phyloP scores from a whole-genome alignment of 2,329 filamentous ascomycete species.

The Fusarium sp. region DNA sequence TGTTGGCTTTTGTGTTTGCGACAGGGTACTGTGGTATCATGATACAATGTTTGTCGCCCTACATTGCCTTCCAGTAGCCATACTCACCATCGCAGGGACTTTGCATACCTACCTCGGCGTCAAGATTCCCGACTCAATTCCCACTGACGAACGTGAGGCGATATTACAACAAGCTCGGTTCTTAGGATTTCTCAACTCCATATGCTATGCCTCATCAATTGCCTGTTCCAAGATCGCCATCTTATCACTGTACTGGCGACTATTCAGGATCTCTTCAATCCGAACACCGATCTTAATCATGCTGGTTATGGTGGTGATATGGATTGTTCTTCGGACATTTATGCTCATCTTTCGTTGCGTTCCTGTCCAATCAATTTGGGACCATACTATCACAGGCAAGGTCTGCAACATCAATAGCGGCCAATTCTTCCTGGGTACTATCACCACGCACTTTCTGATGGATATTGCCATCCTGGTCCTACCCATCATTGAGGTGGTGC shows the following conservation, averaged over 20 bases:
- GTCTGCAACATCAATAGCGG: no score
- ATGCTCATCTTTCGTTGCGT: no score
- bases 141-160: not conserved
- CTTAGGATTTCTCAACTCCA: conserved; percentile 30
- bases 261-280: no score
- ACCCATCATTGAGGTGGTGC: conserved; percentile 42
- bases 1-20: conserved; percentile 41
- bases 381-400: no score
- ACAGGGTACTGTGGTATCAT: conserved; percentile 36
- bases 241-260: no score
- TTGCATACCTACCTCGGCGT: conserved; percentile 38
- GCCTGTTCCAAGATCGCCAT: not conserved
- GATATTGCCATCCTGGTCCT: conserved; percentile 52
- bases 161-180: conserved; percentile 35
- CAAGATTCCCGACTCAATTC: conserved; percentile 28
- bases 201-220: conserved; percentile 47
- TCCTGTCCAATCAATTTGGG: no score
- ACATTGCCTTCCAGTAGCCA: not conserved
- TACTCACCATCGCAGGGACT: conserved; percentile 34
- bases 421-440: conserved; percentile 52
- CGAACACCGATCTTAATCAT: no score
- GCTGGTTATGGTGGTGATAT: no score
- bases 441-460: conserved; percentile 51
- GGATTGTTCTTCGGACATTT: no score
- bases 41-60: conserved; percentile 29